A percentile compares a stretch with the other conserved stretches of the same genome.
These are phyloP conservation scores for Ustilago bromivora DNA, from an alignment of 1,284 basidiomycete species.

Conservation along the genomic window DNA sequence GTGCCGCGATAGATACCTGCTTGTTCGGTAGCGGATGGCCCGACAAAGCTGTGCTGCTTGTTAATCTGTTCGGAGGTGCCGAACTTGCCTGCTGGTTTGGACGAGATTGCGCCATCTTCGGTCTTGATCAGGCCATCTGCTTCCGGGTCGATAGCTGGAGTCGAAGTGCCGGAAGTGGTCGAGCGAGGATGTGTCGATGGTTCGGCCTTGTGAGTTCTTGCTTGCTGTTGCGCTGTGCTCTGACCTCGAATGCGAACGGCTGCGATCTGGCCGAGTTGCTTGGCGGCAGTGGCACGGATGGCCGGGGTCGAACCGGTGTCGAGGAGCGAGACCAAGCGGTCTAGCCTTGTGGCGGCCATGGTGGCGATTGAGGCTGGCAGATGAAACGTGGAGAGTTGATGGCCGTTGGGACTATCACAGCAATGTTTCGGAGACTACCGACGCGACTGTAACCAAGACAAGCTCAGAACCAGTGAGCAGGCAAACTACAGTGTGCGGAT, in stretches of 20 bases:
- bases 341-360: conserved; percentile 73
- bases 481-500: not conserved
- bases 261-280: conserved; percentile 90
- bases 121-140: conserved; percentile 44
- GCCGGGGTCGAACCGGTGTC: conserved; percentile 89
- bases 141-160: conserved; percentile 35
- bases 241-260: conserved; percentile 72
- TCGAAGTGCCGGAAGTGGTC: conserved; percentile 37
- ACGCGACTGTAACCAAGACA: not conserved
- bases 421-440: not conserved
- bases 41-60: conserved; percentile 42
- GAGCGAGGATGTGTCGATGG: not conserved
- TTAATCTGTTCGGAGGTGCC: conserved; percentile 48
- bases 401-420: not conserved
- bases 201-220: conserved; percentile 27
- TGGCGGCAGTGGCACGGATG: conserved; percentile 88
- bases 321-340: conserved; percentile 88
- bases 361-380: conserved; percentile 8
- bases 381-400: not conserved
- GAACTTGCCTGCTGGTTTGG: conserved; percentile 30
- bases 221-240: conserved; percentile 42
- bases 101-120: conserved; percentile 20
- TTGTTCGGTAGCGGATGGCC: conserved; percentile 30
- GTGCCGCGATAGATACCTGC: conserved; percentile 62
- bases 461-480: not conserved